Evolutionary conservation across 2,329 filamentous ascomycete species (phyloP).

Genomic region (Camptophora hylomeconis): DNA sequence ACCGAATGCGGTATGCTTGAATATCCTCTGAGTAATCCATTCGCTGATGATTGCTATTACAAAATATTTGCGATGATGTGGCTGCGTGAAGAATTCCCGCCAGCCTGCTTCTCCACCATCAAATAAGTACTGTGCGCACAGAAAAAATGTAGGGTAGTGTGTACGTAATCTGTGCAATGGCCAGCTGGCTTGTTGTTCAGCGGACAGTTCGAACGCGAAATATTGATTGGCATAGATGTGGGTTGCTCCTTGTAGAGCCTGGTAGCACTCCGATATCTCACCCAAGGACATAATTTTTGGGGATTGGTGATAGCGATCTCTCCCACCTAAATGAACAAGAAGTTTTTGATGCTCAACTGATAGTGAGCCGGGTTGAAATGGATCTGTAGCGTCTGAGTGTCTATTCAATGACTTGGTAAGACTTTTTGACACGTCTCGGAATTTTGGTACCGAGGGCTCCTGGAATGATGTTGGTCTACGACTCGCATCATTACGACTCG

Average conservation of each 20-base stretch:
- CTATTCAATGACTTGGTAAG: too few relatives aligned
- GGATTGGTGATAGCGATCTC: too few relatives aligned
- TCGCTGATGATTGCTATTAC: slow-evolving; percentile 12
- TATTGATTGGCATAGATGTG: slow-evolving; percentile 6
- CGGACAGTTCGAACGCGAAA: slow-evolving; percentile 11
- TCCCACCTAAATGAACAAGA: too few relatives aligned
- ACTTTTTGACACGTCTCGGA: too few relatives aligned
- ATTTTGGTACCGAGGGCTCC: too few relatives aligned
- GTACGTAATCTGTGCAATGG: slow-evolving; percentile 6
- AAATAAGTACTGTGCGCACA: neutral
- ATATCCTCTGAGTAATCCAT: slow-evolving; percentile 12
- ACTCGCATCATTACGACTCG: too few relatives aligned
- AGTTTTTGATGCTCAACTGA: too few relatives aligned
- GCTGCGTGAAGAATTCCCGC: slow-evolving; percentile 13
- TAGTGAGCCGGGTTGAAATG: too few relatives aligned
- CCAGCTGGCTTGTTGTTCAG: slow-evolving; percentile 7
- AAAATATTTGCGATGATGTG: slow-evolving; percentile 9
- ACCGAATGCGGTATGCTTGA: slow-evolving; percentile 12
- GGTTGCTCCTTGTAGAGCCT: slow-evolving; percentile 9
- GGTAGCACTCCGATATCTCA: too few relatives aligned
- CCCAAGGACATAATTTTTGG: too few relatives aligned
- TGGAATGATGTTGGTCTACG: too few relatives aligned
- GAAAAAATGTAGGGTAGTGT: neutral
- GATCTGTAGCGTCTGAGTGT: too few relatives aligned
- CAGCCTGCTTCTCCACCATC: slow-evolving; percentile 8